phyloP scores from a whole-genome alignment of 257 asterid species.

The Solanum chmielewskii region DNA sequence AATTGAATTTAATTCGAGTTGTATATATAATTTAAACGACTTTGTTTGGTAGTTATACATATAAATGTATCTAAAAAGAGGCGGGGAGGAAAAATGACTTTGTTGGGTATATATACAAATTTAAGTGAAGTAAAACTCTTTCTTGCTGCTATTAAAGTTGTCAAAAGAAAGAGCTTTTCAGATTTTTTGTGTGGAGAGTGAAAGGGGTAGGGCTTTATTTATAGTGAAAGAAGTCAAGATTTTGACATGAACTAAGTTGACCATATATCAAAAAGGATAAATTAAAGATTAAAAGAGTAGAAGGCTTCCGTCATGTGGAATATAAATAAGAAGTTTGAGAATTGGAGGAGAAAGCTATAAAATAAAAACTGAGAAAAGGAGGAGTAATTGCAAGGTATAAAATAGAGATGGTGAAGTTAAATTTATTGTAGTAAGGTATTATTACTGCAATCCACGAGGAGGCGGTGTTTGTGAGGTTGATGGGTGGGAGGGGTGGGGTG shows the following conservation, averaged over 20 bases:
- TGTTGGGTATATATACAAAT: not conserved
- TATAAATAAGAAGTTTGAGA: not conserved
- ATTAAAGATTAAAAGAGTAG: not conserved
- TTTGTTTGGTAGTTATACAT: not conserved
- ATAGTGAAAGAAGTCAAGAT: not conserved
- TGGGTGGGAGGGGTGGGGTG: not conserved
- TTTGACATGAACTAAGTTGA: not conserved
- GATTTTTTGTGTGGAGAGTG: not conserved
- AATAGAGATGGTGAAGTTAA: not conserved
- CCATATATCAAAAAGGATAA: not conserved
- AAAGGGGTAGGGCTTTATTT: not conserved
- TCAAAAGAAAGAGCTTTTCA: not conserved
- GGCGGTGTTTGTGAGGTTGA: not conserved
- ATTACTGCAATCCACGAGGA: not conserved
- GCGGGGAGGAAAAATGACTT: not conserved
- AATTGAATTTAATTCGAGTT: not conserved
- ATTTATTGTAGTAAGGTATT: conserved; percentile 4
- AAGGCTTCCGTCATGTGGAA: not conserved
- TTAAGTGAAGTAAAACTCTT: not conserved
- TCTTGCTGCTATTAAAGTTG: not conserved
- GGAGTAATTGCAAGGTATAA: conserved; percentile 6
- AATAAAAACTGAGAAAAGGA: not conserved
- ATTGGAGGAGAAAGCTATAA: not conserved
- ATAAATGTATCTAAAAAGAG: not conserved
- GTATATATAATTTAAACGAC: not conserved